A percentile compares a stretch with the other conserved stretches of the same genome.
Conservation (phyloP, 169 alveolate genomes). For the Eimeria brunetti region DNA sequence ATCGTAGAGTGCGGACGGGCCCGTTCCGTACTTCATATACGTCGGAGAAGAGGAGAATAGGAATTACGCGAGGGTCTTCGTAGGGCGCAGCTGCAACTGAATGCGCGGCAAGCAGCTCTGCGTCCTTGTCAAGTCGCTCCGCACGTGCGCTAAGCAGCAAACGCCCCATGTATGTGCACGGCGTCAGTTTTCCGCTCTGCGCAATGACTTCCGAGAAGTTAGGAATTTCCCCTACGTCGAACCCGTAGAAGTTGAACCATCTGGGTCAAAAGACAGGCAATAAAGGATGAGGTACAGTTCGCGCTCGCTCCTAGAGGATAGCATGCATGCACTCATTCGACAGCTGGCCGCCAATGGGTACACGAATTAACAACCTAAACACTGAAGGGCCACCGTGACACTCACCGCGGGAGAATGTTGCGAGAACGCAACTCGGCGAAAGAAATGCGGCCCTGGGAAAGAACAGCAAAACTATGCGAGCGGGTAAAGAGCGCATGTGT, state of each 20-base stretch:
- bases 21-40: conserved; percentile 88
- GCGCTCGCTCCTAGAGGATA: not conserved
- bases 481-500: not conserved
- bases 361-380: not conserved
- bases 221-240: conserved; percentile 84
- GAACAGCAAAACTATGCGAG: not conserved
- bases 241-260: conserved; percentile 94
- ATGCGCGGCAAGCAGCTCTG: conserved; percentile 91
- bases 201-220: conserved; percentile 79
- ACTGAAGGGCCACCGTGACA: conserved; percentile 81
- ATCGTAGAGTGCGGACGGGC: not conserved
- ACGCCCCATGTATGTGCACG: conserved; percentile 91
- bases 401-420: conserved; percentile 86
- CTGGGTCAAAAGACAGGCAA: conserved; percentile 62
- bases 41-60: conserved; percentile 90
- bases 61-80: conserved; percentile 90
- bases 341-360: not conserved
- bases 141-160: conserved; percentile 92
- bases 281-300: conserved; percentile 76
- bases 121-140: conserved; percentile 88
- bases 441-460: conserved; percentile 78
- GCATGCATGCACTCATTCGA: not conserved
- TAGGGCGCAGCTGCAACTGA: conserved; percentile 89
- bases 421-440: conserved; percentile 81
- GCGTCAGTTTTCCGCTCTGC: conserved; percentile 80